These are phyloP conservation scores for Lentinula sp. DNA, from an alignment of 768 basidiomycete genomes.

Conservation along the genomic window DNA sequence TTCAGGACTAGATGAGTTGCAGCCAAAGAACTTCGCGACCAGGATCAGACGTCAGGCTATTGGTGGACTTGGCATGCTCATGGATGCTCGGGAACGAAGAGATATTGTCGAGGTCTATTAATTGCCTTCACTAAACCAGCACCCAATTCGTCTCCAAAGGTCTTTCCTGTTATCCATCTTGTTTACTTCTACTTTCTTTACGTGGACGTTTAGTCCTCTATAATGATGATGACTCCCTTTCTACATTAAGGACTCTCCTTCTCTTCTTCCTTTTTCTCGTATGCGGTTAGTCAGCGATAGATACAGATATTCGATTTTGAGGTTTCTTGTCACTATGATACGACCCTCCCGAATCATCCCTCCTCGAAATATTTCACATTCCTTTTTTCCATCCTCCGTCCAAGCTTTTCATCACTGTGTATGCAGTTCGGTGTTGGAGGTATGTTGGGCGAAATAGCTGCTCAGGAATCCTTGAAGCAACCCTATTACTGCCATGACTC, in stretches of 20 bases:
- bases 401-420: neutral
- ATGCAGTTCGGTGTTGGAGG: neutral
- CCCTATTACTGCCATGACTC: neutral
- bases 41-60: constrained; percentile 82
- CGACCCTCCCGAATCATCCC: neutral
- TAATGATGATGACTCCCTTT: neutral
- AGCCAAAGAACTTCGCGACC: constrained; percentile 84
- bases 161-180: neutral
- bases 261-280: neutral
- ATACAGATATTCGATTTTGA: neutral
- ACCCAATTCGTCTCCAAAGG: neutral
- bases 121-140: constrained; percentile 15
- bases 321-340: neutral
- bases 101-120: constrained; percentile 69
- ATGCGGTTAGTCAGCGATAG: constrained; percentile 5
- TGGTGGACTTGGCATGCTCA: constrained; percentile 70
- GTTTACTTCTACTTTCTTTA: neutral
- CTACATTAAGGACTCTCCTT: neutral
- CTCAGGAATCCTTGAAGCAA: neutral
- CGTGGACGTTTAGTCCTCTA: neutral
- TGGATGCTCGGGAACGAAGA: constrained; percentile 77
- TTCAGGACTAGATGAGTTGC: constrained; percentile 79
- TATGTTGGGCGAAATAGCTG: neutral
- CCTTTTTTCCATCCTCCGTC: neutral
- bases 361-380: constrained; percentile 3